phyloP scores from a whole-genome alignment of 2,329 filamentous ascomycete genomes.

The Trichoderma arundinaceum region DNA sequence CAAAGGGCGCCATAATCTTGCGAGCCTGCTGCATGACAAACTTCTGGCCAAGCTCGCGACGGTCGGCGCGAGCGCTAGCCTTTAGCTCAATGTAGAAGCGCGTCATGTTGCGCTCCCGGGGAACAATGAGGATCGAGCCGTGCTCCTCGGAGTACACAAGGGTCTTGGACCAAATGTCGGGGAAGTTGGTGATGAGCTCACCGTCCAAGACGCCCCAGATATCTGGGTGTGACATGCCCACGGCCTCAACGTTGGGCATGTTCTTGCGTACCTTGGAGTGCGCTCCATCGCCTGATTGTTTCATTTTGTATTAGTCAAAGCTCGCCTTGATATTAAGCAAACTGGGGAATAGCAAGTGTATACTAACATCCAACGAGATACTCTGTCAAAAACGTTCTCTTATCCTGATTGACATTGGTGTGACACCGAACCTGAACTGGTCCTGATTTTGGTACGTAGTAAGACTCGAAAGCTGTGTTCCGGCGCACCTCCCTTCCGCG shows the following conservation, averaged over 20 bases:
- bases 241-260: conserved; percentile 62
- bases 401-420: conserved; percentile 58
- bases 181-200: conserved; percentile 57
- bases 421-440: conserved; percentile 59
- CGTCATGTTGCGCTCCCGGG: conserved; percentile 66
- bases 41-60: conserved; percentile 67
- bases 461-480: conserved; percentile 68
- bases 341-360: not conserved
- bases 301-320: not conserved
- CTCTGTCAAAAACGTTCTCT: conserved; percentile 58
- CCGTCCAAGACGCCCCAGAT: conserved; percentile 58
- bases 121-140: conserved; percentile 69
- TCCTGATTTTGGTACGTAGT: conserved; percentile 51
- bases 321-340: too few species aligned
- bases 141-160: conserved; percentile 61
- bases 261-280: conserved; percentile 71
- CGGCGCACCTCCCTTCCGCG: conserved; percentile 67
- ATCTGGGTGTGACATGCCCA: conserved; percentile 58
- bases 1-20: conserved; percentile 70
- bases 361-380: conserved; percentile 70
- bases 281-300: conserved; percentile 66
- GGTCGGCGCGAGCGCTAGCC: conserved; percentile 55
- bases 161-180: conserved; percentile 63
- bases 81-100: conserved; percentile 69
- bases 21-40: conserved; percentile 67